Evolutionary conservation across 371 early-diverging fungal genomes (phyloP).

Genomic region (Rhizopus sp.): DNA sequence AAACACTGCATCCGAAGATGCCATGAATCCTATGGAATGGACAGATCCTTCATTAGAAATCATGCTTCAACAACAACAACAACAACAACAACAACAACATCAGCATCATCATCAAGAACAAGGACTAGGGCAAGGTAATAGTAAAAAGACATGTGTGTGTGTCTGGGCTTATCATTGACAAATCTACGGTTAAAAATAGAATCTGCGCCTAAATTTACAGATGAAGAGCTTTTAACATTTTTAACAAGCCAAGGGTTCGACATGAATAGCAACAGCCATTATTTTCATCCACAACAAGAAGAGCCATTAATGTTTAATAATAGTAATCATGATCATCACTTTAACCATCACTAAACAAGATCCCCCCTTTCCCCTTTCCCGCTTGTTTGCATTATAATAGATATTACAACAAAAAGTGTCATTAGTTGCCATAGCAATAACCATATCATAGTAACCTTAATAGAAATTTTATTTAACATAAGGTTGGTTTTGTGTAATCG

Average conservation of each 20-base stretch:
- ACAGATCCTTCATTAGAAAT: slow-evolving; percentile 17
- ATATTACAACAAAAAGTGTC: no score
- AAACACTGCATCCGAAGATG: not conserved
- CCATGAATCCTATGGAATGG: slow-evolving; percentile 21
- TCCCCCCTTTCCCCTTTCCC: no score
- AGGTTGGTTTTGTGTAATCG: not conserved
- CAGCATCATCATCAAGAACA: not conserved
- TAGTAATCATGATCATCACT: not conserved
- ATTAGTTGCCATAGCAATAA: no score
- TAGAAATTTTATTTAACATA: no score
- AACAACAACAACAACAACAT: not conserved
- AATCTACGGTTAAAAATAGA: not conserved
- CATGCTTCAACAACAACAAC: slow-evolving; percentile 13
- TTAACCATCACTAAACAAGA: no score
- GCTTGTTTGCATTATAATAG: no score
- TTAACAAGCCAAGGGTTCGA: not conserved
- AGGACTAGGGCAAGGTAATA: slow-evolving; percentile 5
- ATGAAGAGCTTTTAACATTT: not conserved
- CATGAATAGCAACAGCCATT: not conserved
- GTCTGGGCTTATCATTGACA: not conserved
- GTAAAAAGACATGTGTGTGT: not conserved
- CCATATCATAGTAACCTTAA: not conserved
- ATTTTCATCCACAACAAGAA: slow-evolving; percentile 1
- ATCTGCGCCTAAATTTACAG: not conserved
- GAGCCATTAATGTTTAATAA: not conserved